Conservation (phyloP, 192 early-diverging fungal genomes). For the Entrophospora sp. region DNA sequence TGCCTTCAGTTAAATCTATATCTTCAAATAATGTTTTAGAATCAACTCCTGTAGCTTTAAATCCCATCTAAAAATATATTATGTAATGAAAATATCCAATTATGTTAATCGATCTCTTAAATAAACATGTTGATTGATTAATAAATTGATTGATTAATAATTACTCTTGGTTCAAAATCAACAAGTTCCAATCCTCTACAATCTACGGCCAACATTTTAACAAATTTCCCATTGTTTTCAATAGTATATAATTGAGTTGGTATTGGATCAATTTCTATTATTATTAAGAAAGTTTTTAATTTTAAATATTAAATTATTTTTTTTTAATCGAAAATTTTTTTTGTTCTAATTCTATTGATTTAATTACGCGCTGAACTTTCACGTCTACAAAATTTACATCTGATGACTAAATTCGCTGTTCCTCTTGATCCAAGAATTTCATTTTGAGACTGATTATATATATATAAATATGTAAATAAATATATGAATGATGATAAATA, state of each 20-base stretch:
- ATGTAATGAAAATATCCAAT: neutral
- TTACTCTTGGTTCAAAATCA: slow-evolving; percentile 58
- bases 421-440: slow-evolving; percentile 67
- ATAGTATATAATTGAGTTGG: slow-evolving; percentile 44
- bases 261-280: slow-evolving; percentile 29
- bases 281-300: neutral
- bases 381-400: slow-evolving; percentile 84
- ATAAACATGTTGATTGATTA: too few relatives aligned
- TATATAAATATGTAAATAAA: slow-evolving; percentile 7
- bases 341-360: neutral
- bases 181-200: slow-evolving; percentile 79
- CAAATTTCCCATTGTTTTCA: slow-evolving; percentile 52
- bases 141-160: neutral
- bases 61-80: slow-evolving; percentile 34
- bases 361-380: slow-evolving; percentile 53
- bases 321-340: neutral
- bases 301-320: neutral
- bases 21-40: slow-evolving; percentile 65
- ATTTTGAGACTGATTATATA: slow-evolving; percentile 36
- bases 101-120: too few relatives aligned
- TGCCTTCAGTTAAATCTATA: slow-evolving; percentile 67
- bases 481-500: neutral
- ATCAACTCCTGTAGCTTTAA: slow-evolving; percentile 61
- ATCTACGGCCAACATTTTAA: slow-evolving; percentile 61
- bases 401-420: slow-evolving; percentile 79